These are phyloP conservation scores for Huntiella savannae DNA, from an alignment of 2,329 filamentous ascomycete species.

Conservation along the genomic window DNA sequence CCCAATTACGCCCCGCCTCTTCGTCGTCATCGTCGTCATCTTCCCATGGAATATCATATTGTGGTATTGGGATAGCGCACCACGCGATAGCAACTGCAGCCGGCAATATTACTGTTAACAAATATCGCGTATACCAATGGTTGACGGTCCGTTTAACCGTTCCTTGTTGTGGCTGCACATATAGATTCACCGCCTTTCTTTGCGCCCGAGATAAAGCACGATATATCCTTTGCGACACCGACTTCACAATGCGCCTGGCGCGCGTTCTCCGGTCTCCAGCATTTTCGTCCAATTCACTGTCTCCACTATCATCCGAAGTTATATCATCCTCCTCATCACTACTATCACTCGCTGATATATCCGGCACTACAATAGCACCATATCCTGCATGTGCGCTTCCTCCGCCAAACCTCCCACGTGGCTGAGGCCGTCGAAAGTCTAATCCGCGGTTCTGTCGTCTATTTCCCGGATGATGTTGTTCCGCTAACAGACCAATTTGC, in stretches of 20 bases:
- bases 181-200: constrained; percentile 30
- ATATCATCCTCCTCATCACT: constrained; percentile 15
- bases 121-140: constrained; percentile 45
- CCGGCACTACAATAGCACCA: constrained; percentile 30
- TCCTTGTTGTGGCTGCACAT: constrained; percentile 39
- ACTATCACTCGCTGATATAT: constrained; percentile 18
- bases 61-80: constrained; percentile 47
- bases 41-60: constrained; percentile 31
- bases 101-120: constrained; percentile 39
- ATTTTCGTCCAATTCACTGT: background rate
- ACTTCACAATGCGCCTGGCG: background rate
- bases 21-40: constrained; percentile 21
- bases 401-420: constrained; percentile 17
- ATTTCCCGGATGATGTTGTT: constrained; percentile 7
- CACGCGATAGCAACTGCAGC: constrained; percentile 40
- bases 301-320: constrained; percentile 8
- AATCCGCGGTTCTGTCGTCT: constrained; percentile 17
- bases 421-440: constrained; percentile 14
- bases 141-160: constrained; percentile 39
- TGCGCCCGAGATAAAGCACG: constrained; percentile 14
- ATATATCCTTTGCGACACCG: constrained; percentile 14
- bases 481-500: constrained; percentile 9
- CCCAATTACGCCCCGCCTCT: constrained; percentile 14
- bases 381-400: constrained; percentile 39
- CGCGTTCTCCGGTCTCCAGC: background rate